Evolutionary conservation across 805 yeast genomes (phyloP), one percentile per base, ranked within the genome.

Genomic region (Starmerella geochares): DNA sequence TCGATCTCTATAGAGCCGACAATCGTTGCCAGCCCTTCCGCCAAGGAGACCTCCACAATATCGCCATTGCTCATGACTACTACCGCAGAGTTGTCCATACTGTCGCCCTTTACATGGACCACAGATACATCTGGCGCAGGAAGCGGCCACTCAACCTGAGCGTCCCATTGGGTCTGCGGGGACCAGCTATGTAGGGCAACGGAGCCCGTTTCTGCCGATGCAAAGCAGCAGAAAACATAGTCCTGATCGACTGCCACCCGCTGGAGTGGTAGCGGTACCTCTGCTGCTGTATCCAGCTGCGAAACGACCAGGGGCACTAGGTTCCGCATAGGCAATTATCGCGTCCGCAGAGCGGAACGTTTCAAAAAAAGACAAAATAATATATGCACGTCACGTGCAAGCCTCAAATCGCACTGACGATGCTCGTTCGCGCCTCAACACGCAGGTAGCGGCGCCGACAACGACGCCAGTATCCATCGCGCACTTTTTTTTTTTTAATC

Each of bases 1-100:
- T 88, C 90, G 29, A 73, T 75, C 60, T 87, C 96, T 24, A 90
- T 79, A 19, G 86, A 75, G 0, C 96, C 97, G 9, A 83, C 88
- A 42, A 87, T 81, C 57, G 82, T 87, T 19, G 81, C 72, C 38
- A 17, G 29, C 2, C 64, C 54, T 1, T 86, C 67, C 1, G 19
- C 13, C 32, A 42, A 13, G 77, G 76, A 73, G 38, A 79, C 67
- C 36, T 57, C 56, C 36, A 76, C 62, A 10, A 90, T 77, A 61
- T 87, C 95, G 56, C 97, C 97, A 54, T 77, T 76, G 45, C 69
- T 67, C 53, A 86, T 75, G 1, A 86, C 78, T 46, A 86, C 74
- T 1, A 85, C 74, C 37, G 83, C 66, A 57, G 80, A 82, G 24
- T 71, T 71, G n/a, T 72, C 63, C 3, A 54, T 2, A 13, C 47